These are phyloP conservation scores for Coemansia aciculifera DNA, from an alignment of 192 early-diverging fungal genomes.

Conservation along the genomic window DNA sequence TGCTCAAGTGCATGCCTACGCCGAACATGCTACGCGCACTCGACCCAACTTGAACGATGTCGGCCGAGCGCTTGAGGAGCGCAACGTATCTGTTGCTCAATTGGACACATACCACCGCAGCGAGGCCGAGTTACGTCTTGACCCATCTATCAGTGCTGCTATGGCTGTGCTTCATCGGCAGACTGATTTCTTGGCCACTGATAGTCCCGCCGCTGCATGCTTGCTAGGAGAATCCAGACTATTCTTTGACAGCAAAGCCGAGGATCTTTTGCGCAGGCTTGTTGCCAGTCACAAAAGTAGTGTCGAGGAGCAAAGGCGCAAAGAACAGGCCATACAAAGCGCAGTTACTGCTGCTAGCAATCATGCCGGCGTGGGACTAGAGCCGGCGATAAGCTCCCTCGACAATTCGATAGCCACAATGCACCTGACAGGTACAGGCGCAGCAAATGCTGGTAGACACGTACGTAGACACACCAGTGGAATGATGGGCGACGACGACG, in stretches of 20 bases:
- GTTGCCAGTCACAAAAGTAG: slow-evolving; percentile 20
- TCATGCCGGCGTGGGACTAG: background rate
- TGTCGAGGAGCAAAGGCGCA: slow-evolving; percentile 12
- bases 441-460: background rate
- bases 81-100: slow-evolving; percentile 31
- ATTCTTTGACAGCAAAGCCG: slow-evolving; percentile 38
- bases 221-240: slow-evolving; percentile 7
- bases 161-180: slow-evolving; percentile 20
- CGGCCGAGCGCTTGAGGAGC: slow-evolving; percentile 44
- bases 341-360: slow-evolving; percentile 6
- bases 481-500: slow-evolving; percentile 10
- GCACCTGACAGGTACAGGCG: background rate
- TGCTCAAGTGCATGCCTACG: slow-evolving; percentile 50
- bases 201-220: background rate
- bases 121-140: slow-evolving; percentile 10
- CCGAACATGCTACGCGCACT: slow-evolving; percentile 53
- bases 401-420: background rate
- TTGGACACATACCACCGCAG: slow-evolving; percentile 30
- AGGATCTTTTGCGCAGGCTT: slow-evolving; percentile 32
- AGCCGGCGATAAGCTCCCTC: background rate
- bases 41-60: slow-evolving; percentile 56
- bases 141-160: slow-evolving; percentile 18
- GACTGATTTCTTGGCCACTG: background rate
- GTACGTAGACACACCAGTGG: background rate
- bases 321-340: slow-evolving; percentile 14